phyloP scores from a whole-genome alignment of 306 rosid genomes.

The Begonia loranthoides region DNA sequence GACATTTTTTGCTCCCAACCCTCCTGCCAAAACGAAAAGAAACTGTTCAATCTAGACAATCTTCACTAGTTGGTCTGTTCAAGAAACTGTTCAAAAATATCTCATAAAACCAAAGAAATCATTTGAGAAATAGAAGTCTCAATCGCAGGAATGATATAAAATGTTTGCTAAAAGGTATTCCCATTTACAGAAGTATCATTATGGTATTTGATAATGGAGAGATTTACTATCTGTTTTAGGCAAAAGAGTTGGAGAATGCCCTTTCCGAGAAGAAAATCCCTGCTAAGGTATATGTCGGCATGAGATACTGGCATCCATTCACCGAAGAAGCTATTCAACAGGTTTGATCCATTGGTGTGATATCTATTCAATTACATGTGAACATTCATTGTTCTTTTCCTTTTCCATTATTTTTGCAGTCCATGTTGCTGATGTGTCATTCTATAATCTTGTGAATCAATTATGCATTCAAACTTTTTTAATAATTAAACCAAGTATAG shows the following conservation, averaged over 20 bases:
- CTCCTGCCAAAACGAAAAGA: too few relatives aligned
- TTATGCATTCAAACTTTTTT: background rate
- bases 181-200: too few relatives aligned
- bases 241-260: conserved; percentile 55
- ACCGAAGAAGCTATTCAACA: conserved; percentile 84
- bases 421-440: conserved; percentile 3
- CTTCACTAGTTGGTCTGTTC: too few relatives aligned
- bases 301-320: conserved; percentile 98
- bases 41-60: too few relatives aligned
- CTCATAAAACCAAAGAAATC: too few relatives aligned
- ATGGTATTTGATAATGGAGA: too few relatives aligned
- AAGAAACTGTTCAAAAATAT: too few relatives aligned
- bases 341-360: conserved; percentile 16
- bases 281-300: conserved; percentile 78
- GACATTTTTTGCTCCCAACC: too few relatives aligned
- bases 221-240: conserved; percentile 19
- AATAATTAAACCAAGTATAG: too few relatives aligned
- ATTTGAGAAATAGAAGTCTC: too few relatives aligned
- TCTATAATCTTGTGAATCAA: background rate
- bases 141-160: too few relatives aligned
- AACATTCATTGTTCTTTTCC: conserved; percentile 7
- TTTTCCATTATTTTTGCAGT: background rate
- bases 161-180: too few relatives aligned
- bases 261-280: conserved; percentile 61
- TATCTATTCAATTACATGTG: conserved; percentile 4